A percentile compares a stretch with the other conserved stretches of the same genome.
phyloP scores from a whole-genome alignment of 352 stramenopile genomes.

The Pythium folliculosum region DNA sequence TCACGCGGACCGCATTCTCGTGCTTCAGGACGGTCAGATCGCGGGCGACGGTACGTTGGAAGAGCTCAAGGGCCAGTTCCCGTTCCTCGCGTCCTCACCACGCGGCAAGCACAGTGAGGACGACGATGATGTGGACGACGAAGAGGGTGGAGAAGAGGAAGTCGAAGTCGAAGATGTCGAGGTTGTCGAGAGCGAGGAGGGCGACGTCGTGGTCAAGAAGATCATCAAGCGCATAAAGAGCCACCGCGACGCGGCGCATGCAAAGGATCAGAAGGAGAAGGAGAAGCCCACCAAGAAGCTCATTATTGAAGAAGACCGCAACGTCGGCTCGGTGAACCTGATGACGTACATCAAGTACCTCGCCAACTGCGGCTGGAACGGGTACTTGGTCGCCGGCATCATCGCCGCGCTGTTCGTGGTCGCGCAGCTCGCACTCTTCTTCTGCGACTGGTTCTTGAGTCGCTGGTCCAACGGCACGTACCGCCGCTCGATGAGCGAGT shows the following conservation, averaged over 20 bases:
- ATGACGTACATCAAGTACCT: constrained; percentile 58
- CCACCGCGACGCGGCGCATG: not conserved
- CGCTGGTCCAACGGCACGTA: constrained; percentile 43
- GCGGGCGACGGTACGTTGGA: constrained; percentile 35
- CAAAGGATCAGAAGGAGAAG: constrained; percentile 3
- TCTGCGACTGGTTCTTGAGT: constrained; percentile 57
- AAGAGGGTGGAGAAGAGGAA: not conserved
- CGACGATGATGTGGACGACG: not conserved
- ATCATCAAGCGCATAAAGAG: constrained; percentile 4
- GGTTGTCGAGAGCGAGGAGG: not conserved
- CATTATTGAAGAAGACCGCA: constrained; percentile 44
- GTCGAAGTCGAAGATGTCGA: not conserved
- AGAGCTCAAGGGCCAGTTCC: constrained; percentile 30
- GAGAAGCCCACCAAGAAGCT: constrained; percentile 33
- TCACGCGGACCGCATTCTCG: constrained; percentile 42
- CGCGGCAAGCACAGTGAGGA: constrained; percentile 13
- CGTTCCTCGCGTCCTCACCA: constrained; percentile 25
- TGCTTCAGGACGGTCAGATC: constrained; percentile 39
- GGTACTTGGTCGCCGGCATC: constrained; percentile 20
- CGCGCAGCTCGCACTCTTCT: constrained; percentile 47
- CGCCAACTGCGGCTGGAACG: constrained; percentile 48
- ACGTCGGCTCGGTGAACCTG: constrained; percentile 38
- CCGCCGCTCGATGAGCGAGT: constrained; percentile 30
- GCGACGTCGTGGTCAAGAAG: constrained; percentile 1
- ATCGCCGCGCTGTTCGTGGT: constrained; percentile 42